Evolutionary conservation across 176 grass and related monocot species (phyloP).

Genomic region (Echinochloa phyllopogon): DNA sequence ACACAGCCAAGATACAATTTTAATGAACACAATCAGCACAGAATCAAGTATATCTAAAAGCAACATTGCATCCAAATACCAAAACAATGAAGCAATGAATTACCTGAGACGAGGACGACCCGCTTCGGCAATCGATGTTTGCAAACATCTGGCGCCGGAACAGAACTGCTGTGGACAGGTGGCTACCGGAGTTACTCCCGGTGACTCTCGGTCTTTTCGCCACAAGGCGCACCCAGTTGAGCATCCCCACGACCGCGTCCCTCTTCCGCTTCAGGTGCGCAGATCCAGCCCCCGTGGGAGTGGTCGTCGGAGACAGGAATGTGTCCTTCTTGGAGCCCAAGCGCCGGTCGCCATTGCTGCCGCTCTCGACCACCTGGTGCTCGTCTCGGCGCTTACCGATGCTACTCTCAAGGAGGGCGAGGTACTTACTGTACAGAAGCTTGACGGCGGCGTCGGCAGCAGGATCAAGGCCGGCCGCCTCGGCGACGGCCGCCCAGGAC

Average conservation of each 20-base stretch:
- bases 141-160: slow-evolving; percentile 38
- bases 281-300: not conserved
- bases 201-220: slow-evolving; percentile 30
- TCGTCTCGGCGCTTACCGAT: not conserved
- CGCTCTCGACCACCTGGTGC: not conserved
- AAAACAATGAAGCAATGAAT: slow-evolving; percentile 5
- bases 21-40: slow-evolving; percentile 13
- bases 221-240: slow-evolving; percentile 43
- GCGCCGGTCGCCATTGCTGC: not conserved
- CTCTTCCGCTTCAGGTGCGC: slow-evolving; percentile 51
- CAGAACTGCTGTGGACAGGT: not conserved
- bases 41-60: slow-evolving; percentile 17
- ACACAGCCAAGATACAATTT: not conserved
- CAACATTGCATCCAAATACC: not conserved
- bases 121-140: slow-evolving; percentile 2
- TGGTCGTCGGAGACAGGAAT: not conserved
- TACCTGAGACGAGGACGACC: slow-evolving; percentile 32
- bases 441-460: slow-evolving; percentile 13
- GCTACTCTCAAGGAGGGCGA: slow-evolving; percentile 36
- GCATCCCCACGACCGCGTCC: slow-evolving; percentile 26
- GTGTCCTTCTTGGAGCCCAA: slow-evolving; percentile 29
- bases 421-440: slow-evolving; percentile 49
- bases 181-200: not conserved
- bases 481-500: slow-evolving; percentile 41
- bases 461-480: slow-evolving; percentile 43